Percentiles rank a stretch among this genome's conserved stretches.
phyloP scores from a whole-genome alignment of 257 asterid species.

The Leptodermis oblonga region DNA sequence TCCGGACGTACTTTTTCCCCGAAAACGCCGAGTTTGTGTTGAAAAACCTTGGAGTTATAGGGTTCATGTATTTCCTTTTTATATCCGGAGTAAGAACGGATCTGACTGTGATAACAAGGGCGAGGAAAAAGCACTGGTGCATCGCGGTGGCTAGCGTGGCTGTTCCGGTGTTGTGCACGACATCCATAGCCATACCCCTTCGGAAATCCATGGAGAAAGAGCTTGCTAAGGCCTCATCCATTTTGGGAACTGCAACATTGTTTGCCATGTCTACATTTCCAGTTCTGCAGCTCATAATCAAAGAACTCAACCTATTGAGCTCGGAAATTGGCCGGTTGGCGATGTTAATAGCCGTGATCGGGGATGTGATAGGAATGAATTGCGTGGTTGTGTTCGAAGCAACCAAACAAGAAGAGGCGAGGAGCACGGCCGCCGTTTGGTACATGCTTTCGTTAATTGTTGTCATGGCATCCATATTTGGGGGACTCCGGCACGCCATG shows the following conservation, averaged over 20 bases:
- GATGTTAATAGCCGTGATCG: conserved; percentile 39
- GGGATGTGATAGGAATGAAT: conserved; percentile 57
- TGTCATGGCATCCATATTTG: conserved; percentile 17
- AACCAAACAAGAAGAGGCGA: conserved; percentile 46
- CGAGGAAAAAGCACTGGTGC: conserved; percentile 54
- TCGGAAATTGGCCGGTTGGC: conserved; percentile 77
- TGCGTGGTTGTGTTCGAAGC: conserved; percentile 49
- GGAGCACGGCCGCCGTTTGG: conserved; percentile 36
- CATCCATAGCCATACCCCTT: conserved; percentile 22
- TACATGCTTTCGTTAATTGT: conserved; percentile 29
- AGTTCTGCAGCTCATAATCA: conserved; percentile 51
- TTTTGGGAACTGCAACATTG: conserved; percentile 50
- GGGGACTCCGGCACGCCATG: conserved; percentile 48
- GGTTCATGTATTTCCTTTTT: conserved; percentile 79
- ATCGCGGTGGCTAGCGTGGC: conserved; percentile 29
- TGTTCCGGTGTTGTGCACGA: conserved; percentile 33
- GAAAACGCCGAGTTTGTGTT: conserved; percentile 32
- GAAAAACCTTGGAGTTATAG: conserved; percentile 53
- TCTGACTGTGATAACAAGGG: conserved; percentile 24
- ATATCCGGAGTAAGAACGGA: conserved; percentile 66
- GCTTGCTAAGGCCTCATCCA: conserved; percentile 30
- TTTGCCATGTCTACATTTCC: conserved; percentile 61
- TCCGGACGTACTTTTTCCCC: conserved; percentile 40
- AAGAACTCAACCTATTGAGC: conserved; percentile 72
- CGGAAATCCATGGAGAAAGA: conserved; percentile 31